Percentiles rank a stretch among this genome's conserved stretches.
Evolutionary conservation across 1,284 basidiomycete genomes (phyloP).

Genomic region (Pseudozyma sp.): DNA sequence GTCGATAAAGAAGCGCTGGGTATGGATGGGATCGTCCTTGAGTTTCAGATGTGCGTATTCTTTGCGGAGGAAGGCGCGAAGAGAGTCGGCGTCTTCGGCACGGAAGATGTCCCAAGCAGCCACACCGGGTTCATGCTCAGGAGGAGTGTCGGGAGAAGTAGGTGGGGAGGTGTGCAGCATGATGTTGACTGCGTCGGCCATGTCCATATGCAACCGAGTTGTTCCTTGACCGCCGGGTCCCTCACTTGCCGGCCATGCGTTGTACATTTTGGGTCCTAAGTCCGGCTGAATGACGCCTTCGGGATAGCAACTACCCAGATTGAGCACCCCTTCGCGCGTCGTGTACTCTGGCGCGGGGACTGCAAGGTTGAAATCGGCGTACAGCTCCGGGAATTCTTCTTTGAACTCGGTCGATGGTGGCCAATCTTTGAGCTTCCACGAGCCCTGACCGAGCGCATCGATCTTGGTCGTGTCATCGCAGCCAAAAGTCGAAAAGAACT

Average conservation of each 20-base stretch:
- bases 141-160: conserved; percentile 33
- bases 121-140: conserved; percentile 74
- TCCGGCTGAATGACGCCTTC: conserved; percentile 85
- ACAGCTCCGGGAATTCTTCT: conserved; percentile 84
- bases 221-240: conserved; percentile 79
- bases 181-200: conserved; percentile 92
- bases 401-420: conserved; percentile 87
- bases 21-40: conserved; percentile 86
- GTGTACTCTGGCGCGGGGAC: conserved; percentile 90
- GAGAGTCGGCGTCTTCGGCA: conserved; percentile 81
- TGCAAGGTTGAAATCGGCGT: conserved; percentile 82
- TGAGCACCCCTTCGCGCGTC: conserved; percentile 85
- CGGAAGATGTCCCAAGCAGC: conserved; percentile 93
- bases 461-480: conserved; percentile 73
- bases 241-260: conserved; percentile 67
- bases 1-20: conserved; percentile 88
- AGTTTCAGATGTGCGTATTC: conserved; percentile 66
- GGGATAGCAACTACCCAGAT: conserved; percentile 86
- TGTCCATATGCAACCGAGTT: conserved; percentile 93
- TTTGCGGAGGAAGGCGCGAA: conserved; percentile 79
- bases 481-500: conserved; percentile 86
- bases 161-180: conserved; percentile 71
- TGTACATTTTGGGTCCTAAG: conserved; percentile 78
- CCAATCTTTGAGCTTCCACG: conserved; percentile 94
- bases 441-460: conserved; percentile 55